Conservation (phyloP, 805 yeast genomes). For the Suhomyces prunicola region DNA sequence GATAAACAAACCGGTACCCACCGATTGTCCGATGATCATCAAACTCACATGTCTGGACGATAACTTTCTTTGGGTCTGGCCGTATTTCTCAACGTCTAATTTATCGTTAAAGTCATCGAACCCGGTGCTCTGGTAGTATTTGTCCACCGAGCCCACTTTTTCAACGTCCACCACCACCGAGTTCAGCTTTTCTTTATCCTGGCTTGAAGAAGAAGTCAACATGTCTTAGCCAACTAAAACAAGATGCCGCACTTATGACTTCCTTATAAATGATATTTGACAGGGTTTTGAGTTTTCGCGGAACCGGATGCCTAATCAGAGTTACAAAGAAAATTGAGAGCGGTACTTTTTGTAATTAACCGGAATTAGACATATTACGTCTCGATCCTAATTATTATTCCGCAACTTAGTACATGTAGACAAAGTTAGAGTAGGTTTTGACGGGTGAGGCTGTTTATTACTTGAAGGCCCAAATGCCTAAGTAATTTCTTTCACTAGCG, state of each 20-base stretch:
- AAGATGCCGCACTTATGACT: neutral
- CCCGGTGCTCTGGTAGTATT: slow-evolving; percentile 2
- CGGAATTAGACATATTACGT: neutral
- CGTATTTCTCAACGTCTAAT: slow-evolving; percentile 26
- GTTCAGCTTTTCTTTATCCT: neutral
- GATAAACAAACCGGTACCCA: slow-evolving; percentile 36
- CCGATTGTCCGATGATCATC: slow-evolving; percentile 33
- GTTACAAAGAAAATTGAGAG: neutral
- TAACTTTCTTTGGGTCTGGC: slow-evolving; percentile 27
- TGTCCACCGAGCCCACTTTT: slow-evolving; percentile 7
- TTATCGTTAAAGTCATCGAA: slow-evolving; percentile 25
- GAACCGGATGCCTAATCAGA: neutral
- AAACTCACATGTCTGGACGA: slow-evolving; percentile 31
- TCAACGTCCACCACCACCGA: slow-evolving; percentile 7
- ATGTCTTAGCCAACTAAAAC: neutral
- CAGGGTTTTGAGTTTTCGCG: neutral
- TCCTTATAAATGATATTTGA: neutral
- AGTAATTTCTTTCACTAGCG: too few species aligned
- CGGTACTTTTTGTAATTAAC: neutral
- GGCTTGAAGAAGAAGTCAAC: neutral
- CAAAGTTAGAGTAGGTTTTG: neutral
- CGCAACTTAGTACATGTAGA: neutral
- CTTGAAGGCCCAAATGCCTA: too few species aligned
- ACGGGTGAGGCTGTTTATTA: neutral
- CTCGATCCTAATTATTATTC: neutral